Evolutionary conservation across 371 early-diverging fungal species (phyloP).

Genomic region (Umbelopsis sp.): DNA sequence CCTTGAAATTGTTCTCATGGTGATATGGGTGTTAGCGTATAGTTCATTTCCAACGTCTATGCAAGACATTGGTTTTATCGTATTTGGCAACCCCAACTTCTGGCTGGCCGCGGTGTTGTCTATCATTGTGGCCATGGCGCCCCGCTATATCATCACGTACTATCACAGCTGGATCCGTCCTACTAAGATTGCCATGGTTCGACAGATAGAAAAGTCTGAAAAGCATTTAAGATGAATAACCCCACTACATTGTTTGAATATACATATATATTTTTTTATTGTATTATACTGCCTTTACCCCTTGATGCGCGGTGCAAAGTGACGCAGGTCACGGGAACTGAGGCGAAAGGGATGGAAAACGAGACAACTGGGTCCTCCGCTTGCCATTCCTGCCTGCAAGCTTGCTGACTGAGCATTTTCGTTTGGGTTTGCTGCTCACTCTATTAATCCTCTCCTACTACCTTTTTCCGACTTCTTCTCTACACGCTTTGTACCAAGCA

Average conservation of each 20-base stretch:
- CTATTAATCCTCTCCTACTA: no score
- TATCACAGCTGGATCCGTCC: constrained; percentile 69
- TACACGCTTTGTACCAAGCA: not conserved
- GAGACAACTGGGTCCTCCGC: no score
- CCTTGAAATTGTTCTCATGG: constrained; percentile 48
- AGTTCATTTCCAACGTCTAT: constrained; percentile 56
- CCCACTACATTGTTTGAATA: not conserved
- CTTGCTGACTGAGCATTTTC: no score
- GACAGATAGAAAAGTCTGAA: constrained; percentile 58
- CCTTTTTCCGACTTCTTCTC: no score
- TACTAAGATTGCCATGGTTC: constrained; percentile 70
- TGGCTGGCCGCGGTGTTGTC: constrained; percentile 70
- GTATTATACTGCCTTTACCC: not conserved
- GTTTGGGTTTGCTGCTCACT: no score
- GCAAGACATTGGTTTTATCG: constrained; percentile 60
- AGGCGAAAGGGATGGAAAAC: constrained; percentile 5
- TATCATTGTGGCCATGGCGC: constrained; percentile 64
- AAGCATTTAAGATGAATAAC: constrained; percentile 15
- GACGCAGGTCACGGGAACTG: constrained; percentile 21
- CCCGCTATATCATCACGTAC: constrained; percentile 64
- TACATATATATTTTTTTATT: not conserved
- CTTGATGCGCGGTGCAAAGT: not conserved
- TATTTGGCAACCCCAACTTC: constrained; percentile 67
- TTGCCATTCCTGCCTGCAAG: no score
- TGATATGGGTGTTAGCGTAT: constrained; percentile 64